phyloP scores from a whole-genome alignment of 495 filamentous ascomycete genomes.

The Chaetomium cochliodes region DNA sequence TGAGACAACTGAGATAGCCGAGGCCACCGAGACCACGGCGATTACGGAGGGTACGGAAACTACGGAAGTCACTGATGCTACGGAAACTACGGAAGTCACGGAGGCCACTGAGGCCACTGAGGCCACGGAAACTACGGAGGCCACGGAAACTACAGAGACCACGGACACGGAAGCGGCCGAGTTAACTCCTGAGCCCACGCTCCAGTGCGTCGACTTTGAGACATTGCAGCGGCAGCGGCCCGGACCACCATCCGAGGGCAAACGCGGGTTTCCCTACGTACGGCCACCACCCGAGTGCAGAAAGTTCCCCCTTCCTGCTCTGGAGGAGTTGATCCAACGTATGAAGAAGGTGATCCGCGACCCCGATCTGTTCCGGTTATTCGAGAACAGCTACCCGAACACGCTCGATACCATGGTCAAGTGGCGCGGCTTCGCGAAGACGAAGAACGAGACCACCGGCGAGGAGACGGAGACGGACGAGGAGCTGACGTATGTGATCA shows the following conservation, averaged over 20 bases:
- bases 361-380: constrained; percentile 60
- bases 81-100: not conserved
- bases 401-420: constrained; percentile 62
- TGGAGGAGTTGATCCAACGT: constrained; percentile 52
- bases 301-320: constrained; percentile 52
- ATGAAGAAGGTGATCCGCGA: constrained; percentile 52
- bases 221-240: constrained; percentile 29
- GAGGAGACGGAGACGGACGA: constrained; percentile 49
- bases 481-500: constrained; percentile 64
- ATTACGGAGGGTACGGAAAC: not conserved
- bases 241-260: constrained; percentile 41
- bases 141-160: not conserved
- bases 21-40: not conserved
- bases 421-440: constrained; percentile 56
- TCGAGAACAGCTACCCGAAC: constrained; percentile 61
- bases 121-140: not conserved
- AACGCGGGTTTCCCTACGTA: constrained; percentile 53
- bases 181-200: constrained; percentile 2
- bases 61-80: not conserved
- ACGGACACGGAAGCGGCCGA: not conserved
- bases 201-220: constrained; percentile 28
- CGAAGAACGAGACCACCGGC: constrained; percentile 29
- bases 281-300: constrained; percentile 57
- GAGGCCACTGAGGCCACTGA: too few relatives aligned
- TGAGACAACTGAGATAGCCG: too few relatives aligned